Evolutionary conservation across 1,284 basidiomycete species (phyloP), one percentile per base, ranked within the genome.

Genomic region (Amylostereum areolatum): DNA sequence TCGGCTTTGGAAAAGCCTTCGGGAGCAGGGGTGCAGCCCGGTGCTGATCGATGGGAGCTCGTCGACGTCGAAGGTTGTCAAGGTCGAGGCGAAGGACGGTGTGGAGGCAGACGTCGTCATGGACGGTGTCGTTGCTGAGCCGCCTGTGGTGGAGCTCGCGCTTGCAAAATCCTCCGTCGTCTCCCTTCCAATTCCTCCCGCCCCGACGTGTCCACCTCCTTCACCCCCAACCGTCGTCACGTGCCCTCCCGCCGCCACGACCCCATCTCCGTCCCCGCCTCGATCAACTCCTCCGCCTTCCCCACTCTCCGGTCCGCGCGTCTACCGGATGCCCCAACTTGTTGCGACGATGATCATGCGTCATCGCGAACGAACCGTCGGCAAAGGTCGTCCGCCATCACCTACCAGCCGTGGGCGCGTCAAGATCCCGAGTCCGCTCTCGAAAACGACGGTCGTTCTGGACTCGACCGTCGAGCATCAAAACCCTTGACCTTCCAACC

Each of bases 341-440:
- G 64, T 67, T 30, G 67, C 67, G 12, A 56, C 60, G 6, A 60
- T 67, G 40, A 65, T 59, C 12, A 54, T 68, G 52, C 65, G 65
- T 32, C 56, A 62, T 41, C 61, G 61, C 27, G 66, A 66, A 31
- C 66, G 66, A 43, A 37, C 50, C 7, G 11, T 28, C 12, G 47
- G 46, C 29, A 53, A 51, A 30, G 27, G 27, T 29, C 35, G 46
- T 5, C 39, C 46, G 5, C 28, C 35, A n/a, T 25, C 46, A 7
- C 32, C 32, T 10, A 11, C 32, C 24, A 32, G 4, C 10, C 43
- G 43, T n/a, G 25, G 24, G 9, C 12, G 27, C 12, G 41, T 27
- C 12, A 24, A 28, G 25, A 27, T 29, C 11, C 27, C 41, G 41
- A 43, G 41, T n/a, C 41, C 41, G 24, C 41, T 43, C n/a, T n/a